A percentile compares a stretch with the other conserved stretches of the same genome.
phyloP scores from a whole-genome alignment of 1,284 basidiomycete genomes.

The Cutaneotrichosporon arboriforme region DNA sequence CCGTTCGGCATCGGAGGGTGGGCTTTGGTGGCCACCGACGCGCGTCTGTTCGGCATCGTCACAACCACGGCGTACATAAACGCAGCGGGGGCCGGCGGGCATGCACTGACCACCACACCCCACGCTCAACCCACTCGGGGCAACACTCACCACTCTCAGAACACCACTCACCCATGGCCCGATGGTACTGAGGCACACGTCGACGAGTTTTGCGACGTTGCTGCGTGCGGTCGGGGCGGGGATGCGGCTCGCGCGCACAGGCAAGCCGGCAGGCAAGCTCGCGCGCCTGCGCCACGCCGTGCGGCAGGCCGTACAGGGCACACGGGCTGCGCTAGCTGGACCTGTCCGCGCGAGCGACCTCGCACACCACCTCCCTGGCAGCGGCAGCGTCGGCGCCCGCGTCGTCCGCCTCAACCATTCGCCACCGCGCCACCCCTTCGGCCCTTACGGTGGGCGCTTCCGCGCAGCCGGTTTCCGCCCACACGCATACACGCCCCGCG shows the following conservation, averaged over 20 bases:
- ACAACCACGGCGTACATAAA: too few relatives aligned
- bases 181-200: slow-evolving; percentile 13
- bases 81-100: too few relatives aligned
- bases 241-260: slow-evolving; percentile 3
- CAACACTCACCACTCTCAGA: neutral
- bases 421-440: neutral
- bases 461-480: slow-evolving; percentile 4
- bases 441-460: slow-evolving; percentile 4
- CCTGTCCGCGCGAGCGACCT: slow-evolving; percentile 11
- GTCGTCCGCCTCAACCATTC: neutral
- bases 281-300: slow-evolving; percentile 11
- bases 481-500: slow-evolving; percentile 11
- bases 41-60: too few relatives aligned
- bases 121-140: neutral
- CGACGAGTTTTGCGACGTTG: slow-evolving; percentile 5
- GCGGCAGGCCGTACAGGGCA: slow-evolving; percentile 16
- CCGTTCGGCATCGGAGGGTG: too few relatives aligned
- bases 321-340: neutral
- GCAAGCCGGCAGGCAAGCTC: slow-evolving; percentile 7
- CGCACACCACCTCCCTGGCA: neutral
- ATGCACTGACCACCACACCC: neutral
- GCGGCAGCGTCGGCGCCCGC: neutral
- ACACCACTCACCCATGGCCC: neutral
- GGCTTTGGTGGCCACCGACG: too few relatives aligned
- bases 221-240: slow-evolving; percentile 6